Conservation (phyloP, 148 eudicot species). For the Beta vulgaris region DNA sequence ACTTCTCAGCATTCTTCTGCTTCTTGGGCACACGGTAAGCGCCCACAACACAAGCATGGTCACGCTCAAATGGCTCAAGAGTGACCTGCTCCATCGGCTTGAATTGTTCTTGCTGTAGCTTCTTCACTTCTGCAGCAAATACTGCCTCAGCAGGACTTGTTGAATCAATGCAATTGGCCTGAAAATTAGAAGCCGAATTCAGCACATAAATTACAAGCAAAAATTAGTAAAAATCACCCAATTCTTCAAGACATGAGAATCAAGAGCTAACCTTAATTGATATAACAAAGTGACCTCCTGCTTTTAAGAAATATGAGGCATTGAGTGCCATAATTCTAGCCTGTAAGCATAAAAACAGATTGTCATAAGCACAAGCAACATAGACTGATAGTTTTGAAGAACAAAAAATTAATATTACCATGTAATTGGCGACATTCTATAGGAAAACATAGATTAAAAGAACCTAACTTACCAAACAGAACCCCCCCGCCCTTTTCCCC, state of each 20-base stretch:
- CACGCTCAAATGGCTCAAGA: constrained; percentile 86
- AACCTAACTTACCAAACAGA: too few relatives aligned
- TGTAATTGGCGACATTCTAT: too few relatives aligned
- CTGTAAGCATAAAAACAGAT: constrained; percentile 34
- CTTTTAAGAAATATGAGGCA: constrained; percentile 67
- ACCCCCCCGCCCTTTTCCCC: too few relatives aligned
- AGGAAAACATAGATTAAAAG: too few relatives aligned
- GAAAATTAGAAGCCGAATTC: not conserved
- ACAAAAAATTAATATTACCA: too few relatives aligned
- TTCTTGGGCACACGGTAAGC: constrained; percentile 83
- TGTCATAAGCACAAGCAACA: not conserved
- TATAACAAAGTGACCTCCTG: constrained; percentile 79
- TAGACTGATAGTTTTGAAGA: too few relatives aligned
- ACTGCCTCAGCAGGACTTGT: constrained; percentile 86
- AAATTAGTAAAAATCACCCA: not conserved
- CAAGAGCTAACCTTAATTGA: constrained; percentile 92
- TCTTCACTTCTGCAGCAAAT: constrained; percentile 86
- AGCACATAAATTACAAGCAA: not conserved
- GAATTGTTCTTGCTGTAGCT: constrained; percentile 80
- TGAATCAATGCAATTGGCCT: constrained; percentile 98
- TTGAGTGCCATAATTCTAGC: constrained; percentile 80
- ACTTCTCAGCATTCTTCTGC: constrained; percentile 43
- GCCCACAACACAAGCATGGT: constrained; percentile 94
- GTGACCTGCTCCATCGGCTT: constrained; percentile 90
- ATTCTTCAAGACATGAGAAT: not conserved